Percentiles rank a stretch among this genome's conserved stretches.
phyloP scores from a whole-genome alignment of 192 early-diverging fungal species.

The Geranomyces variabilis region DNA sequence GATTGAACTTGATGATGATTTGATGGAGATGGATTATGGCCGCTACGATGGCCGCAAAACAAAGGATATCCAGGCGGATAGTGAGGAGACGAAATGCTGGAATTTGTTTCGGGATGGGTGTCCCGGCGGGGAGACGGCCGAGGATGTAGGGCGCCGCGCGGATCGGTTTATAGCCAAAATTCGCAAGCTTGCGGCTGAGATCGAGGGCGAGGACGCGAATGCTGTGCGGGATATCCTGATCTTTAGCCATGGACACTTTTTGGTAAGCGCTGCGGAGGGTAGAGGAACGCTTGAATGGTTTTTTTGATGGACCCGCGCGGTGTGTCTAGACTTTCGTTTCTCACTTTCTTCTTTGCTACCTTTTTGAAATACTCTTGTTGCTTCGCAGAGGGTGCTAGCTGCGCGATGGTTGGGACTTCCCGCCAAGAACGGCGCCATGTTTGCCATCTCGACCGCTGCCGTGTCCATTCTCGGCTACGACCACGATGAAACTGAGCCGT shows the following conservation, averaged over 20 bases:
- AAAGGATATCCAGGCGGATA: slow-evolving; percentile 2
- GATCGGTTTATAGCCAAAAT: not conserved
- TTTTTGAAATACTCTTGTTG: not conserved
- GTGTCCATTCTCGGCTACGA: not conserved
- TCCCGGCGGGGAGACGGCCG: slow-evolving; percentile 2
- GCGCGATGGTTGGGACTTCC: not conserved
- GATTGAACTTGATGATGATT: slow-evolving; percentile 4
- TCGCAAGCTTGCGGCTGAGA: not conserved
- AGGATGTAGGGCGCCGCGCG: not conserved
- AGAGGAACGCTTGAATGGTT: not conserved
- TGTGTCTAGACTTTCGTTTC: not conserved
- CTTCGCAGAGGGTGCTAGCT: not conserved
- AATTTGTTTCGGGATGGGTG: slow-evolving; percentile 8
- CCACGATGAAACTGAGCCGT: not conserved
- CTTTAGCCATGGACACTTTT: slow-evolving; percentile 10
- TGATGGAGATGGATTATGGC: slow-evolving; percentile 8
- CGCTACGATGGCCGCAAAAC: slow-evolving; percentile 1
- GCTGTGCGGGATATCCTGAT: not conserved
- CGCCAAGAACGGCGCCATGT: not conserved
- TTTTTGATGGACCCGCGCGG: not conserved
- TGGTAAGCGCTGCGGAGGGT: not conserved
- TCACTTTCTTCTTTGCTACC: not conserved
- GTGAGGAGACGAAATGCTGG: not conserved
- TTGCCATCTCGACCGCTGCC: slow-evolving; percentile 1
- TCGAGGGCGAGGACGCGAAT: not conserved